A percentile compares a stretch with the other conserved stretches of the same genome.
Evolutionary conservation across 345 rosid genomes (phyloP).

Genomic region (Salix purpurea): DNA sequence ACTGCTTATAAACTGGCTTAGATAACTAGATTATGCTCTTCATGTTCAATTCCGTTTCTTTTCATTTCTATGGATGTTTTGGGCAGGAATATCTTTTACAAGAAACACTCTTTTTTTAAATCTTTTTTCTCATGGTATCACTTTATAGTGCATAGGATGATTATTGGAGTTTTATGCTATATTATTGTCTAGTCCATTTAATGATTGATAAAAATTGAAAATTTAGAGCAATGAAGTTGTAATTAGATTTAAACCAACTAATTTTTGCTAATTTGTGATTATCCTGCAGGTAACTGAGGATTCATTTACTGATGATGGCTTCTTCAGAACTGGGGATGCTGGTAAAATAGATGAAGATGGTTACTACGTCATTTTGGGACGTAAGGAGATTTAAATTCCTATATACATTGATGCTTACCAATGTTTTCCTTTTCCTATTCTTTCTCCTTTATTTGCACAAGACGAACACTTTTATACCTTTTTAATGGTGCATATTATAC

Average conservation of each 20-base stretch:
- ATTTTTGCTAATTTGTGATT: conserved; percentile 10
- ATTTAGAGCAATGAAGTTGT: neutral
- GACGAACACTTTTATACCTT: neutral
- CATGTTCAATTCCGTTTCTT: neutral
- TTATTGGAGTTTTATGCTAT: neutral
- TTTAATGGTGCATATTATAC: neutral
- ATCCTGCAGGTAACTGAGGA: conserved; percentile 58
- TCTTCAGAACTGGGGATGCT: conserved; percentile 95
- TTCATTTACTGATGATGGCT: conserved; percentile 81
- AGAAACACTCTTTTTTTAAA: neutral
- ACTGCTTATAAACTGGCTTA: neutral
- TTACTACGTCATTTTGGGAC: conserved; percentile 83
- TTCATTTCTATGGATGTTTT: neutral
- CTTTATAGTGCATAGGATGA: neutral
- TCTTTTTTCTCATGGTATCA: neutral
- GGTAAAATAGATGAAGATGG: conserved; percentile 85
- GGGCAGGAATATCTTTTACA: neutral
- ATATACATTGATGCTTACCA: neutral
- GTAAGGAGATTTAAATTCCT: conserved; percentile 44
- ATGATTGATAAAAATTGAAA: neutral
- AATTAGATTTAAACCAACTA: neutral
- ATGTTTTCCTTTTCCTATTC: neutral
- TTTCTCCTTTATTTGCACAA: neutral
- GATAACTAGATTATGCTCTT: neutral
- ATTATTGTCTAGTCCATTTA: neutral